Percentiles rank a stretch among this genome's conserved stretches.
phyloP scores from a whole-genome alignment of 495 filamentous ascomycete species.

The Xeromyces bisporus region DNA sequence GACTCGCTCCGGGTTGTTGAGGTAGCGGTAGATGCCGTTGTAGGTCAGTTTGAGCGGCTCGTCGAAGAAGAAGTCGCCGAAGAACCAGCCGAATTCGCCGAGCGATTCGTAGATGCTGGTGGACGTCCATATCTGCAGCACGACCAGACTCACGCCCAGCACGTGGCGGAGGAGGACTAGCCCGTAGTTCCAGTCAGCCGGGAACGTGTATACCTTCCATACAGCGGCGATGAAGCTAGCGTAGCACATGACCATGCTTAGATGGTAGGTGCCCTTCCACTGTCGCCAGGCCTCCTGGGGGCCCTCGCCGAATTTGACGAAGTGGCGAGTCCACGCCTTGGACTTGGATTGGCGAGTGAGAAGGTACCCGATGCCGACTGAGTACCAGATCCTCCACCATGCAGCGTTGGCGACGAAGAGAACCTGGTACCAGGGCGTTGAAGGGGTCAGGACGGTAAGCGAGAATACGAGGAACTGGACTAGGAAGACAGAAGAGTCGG shows the following conservation, averaged over 20 bases:
- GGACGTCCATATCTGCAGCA: constrained; percentile 84
- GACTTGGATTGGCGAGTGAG: constrained; percentile 70
- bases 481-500: constrained; percentile 63
- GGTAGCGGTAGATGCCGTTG: constrained; percentile 89
- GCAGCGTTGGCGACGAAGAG: constrained; percentile 70
- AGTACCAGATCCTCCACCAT: constrained; percentile 82
- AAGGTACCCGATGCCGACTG: constrained; percentile 70
- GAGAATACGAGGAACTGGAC: constrained; percentile 55
- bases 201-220: constrained; percentile 89
- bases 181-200: constrained; percentile 69
- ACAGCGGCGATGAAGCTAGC: constrained; percentile 76
- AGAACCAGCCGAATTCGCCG: constrained; percentile 98
- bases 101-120: constrained; percentile 90
- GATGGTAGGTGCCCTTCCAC: constrained; percentile 92
- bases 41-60: constrained; percentile 77
- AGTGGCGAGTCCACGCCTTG: constrained; percentile 91
- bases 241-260: constrained; percentile 80
- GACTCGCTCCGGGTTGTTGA: constrained; percentile 94
- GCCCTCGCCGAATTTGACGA: constrained; percentile 87
- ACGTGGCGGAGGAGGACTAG: constrained; percentile 75
- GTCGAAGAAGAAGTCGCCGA: constrained; percentile 90
- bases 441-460: constrained; percentile 59
- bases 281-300: constrained; percentile 87
- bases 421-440: constrained; percentile 51
- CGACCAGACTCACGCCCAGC: constrained; percentile 60